phyloP scores from a whole-genome alignment of 768 basidiomycete species.

The Russula earlei region DNA sequence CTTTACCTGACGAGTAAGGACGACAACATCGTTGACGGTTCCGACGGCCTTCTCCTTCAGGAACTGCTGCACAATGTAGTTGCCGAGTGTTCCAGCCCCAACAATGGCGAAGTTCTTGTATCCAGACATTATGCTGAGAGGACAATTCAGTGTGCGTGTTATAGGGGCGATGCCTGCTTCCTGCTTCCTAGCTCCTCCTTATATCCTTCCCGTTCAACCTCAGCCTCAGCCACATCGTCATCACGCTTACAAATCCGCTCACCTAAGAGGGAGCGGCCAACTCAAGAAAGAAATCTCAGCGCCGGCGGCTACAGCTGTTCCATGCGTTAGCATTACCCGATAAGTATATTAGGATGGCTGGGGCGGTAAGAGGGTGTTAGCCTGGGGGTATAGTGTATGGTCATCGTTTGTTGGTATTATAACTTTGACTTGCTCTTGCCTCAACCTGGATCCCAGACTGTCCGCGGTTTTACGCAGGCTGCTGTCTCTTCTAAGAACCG shows the following conservation, averaged over 20 bases:
- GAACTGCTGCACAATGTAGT: slow-evolving; percentile 10
- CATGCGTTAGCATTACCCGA: no score
- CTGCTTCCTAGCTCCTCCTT: no score
- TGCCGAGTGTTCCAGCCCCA: slow-evolving; percentile 17
- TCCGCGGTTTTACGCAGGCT: no score
- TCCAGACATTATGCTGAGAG: slow-evolving; percentile 5
- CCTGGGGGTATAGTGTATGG: no score
- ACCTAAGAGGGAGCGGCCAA: background rate
- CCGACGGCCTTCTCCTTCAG: slow-evolving; percentile 6
- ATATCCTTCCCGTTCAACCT: background rate
- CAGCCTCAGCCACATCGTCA: background rate
- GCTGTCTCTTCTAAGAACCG: no score
- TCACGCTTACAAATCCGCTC: background rate
- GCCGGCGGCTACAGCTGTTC: background rate
- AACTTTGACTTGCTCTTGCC: no score
- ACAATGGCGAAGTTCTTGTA: slow-evolving; percentile 17
- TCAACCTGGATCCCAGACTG: no score
- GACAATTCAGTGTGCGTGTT: background rate
- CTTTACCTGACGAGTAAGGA: slow-evolving; percentile 16
- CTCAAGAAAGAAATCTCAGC: background rate
- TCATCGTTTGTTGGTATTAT: no score
- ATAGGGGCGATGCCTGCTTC: no score
- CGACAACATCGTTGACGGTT: slow-evolving; percentile 7
- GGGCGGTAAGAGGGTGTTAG: no score
- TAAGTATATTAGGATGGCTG: no score